Percentiles rank a stretch among this genome's conserved stretches.
These are phyloP conservation scores for Metschnikowia aberdeeniae DNA, from an alignment of 805 yeast species.

Conservation along the genomic window DNA sequence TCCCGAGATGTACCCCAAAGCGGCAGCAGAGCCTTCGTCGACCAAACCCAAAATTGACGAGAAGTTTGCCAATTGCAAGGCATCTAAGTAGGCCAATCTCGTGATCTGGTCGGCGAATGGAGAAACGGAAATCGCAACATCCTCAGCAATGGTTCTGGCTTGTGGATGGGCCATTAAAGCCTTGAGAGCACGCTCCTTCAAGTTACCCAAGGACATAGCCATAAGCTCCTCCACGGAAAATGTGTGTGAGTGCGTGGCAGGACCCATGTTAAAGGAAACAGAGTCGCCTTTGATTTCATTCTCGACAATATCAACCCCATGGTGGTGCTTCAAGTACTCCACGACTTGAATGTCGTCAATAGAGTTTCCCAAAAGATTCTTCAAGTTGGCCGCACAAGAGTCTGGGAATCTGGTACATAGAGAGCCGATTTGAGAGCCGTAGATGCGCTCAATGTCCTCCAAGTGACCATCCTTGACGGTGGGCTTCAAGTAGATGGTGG, in stretches of 20 bases:
- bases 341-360: constrained; percentile 44
- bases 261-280: constrained; percentile 51
- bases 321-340: constrained; percentile 51
- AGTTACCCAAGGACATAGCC: constrained; percentile 76
- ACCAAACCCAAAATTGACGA: constrained; percentile 60
- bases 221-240: constrained; percentile 68
- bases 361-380: constrained; percentile 65
- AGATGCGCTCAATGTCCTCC: constrained; percentile 61
- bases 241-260: constrained; percentile 25
- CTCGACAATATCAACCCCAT: constrained; percentile 51
- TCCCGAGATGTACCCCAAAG: constrained; percentile 69
- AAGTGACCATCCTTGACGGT: constrained; percentile 21
- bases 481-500: constrained; percentile 66
- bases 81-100: constrained; percentile 67
- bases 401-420: constrained; percentile 72
- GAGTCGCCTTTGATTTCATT: constrained; percentile 42
- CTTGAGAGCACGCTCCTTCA: constrained; percentile 58
- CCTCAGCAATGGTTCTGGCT: constrained; percentile 50
- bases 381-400: constrained; percentile 61
- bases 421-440: constrained; percentile 72
- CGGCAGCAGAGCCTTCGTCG: constrained; percentile 91
- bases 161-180: constrained; percentile 50
- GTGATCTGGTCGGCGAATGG: constrained; percentile 61
- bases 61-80: constrained; percentile 66
- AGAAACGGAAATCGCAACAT: constrained; percentile 75